These are phyloP conservation scores for Iberis amara DNA, from an alignment of 441 rosid genomes.

Conservation along the genomic window DNA sequence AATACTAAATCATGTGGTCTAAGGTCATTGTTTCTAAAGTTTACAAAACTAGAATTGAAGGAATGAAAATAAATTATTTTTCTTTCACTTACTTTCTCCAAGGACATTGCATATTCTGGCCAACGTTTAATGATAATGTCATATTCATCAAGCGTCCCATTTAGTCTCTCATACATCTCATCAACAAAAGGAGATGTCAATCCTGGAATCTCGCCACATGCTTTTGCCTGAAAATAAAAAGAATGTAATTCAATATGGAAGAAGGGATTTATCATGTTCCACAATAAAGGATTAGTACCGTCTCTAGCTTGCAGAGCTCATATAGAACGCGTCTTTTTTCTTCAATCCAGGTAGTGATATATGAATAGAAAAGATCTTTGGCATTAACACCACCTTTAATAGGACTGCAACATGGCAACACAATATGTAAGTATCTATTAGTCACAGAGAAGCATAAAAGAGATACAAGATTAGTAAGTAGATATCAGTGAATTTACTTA, in stretches of 20 bases:
- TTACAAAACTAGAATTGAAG: too few relatives aligned
- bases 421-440: slow-evolving; percentile 21
- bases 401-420: slow-evolving; percentile 42
- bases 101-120: slow-evolving; percentile 65
- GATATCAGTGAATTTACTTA: slow-evolving; percentile 35
- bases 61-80: background rate
- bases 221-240: slow-evolving; percentile 53
- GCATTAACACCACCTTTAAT: slow-evolving; percentile 84
- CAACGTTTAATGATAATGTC: slow-evolving; percentile 71
- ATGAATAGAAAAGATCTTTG: slow-evolving; percentile 70
- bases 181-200: slow-evolving; percentile 84
- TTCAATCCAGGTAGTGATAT: slow-evolving; percentile 76
- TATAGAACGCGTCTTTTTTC: slow-evolving; percentile 64
- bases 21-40: background rate
- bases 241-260: slow-evolving; percentile 10
- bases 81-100: slow-evolving; percentile 62
- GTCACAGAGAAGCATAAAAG: slow-evolving; percentile 7
- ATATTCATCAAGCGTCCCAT: slow-evolving; percentile 61
- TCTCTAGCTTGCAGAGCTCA: slow-evolving; percentile 77
- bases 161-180: slow-evolving; percentile 68
- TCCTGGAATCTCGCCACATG: slow-evolving; percentile 54
- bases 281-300: slow-evolving; percentile 40
- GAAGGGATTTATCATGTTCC: slow-evolving; percentile 4
- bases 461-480: background rate
- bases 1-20: background rate